phyloP scores from a whole-genome alignment of 176 grass and related monocot genomes.

The Guadua angustifolia region DNA sequence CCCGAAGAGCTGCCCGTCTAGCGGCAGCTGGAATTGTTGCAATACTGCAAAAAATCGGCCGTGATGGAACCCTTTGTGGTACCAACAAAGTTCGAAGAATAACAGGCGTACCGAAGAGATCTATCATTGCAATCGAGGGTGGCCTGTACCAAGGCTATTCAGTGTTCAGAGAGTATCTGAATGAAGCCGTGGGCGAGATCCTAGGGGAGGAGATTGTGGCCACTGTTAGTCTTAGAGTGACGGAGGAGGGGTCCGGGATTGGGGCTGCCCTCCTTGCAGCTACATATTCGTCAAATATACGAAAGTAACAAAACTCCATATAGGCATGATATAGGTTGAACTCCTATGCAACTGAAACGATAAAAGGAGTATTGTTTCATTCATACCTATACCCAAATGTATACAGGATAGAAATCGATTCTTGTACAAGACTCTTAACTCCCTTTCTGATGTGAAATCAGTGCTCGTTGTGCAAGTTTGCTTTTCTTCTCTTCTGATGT shows the following conservation, averaged over 20 bases:
- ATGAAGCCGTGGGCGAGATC: slow-evolving; percentile 80
- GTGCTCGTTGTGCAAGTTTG: neutral
- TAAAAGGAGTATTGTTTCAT: slow-evolving; percentile 27
- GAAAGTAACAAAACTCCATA: slow-evolving; percentile 46
- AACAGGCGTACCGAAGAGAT: slow-evolving; percentile 46
- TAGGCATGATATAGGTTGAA: slow-evolving; percentile 40
- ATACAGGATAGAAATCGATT: slow-evolving; percentile 31
- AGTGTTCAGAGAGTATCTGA: slow-evolving; percentile 70
- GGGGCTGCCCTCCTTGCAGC: slow-evolving; percentile 80
- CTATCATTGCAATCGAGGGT: slow-evolving; percentile 70
- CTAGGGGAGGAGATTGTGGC: slow-evolving; percentile 69
- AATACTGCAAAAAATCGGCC: slow-evolving; percentile 72
- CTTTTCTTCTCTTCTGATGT: neutral
- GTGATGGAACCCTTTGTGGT: too few relatives aligned
- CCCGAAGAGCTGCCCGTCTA: slow-evolving; percentile 71
- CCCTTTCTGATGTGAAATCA: slow-evolving; percentile 2
- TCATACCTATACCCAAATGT: slow-evolving; percentile 44
- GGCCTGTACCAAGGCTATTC: slow-evolving; percentile 71
- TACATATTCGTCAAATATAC: slow-evolving; percentile 56
- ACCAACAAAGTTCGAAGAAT: slow-evolving; percentile 41
- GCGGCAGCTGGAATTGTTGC: slow-evolving; percentile 75
- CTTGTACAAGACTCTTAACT: slow-evolving; percentile 29
- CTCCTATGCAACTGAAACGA: slow-evolving; percentile 56
- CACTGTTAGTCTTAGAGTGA: slow-evolving; percentile 59
- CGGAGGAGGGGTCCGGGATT: slow-evolving; percentile 71